Conservation (phyloP, 257 asterid species). For the Nicotiana undulata region DNA sequence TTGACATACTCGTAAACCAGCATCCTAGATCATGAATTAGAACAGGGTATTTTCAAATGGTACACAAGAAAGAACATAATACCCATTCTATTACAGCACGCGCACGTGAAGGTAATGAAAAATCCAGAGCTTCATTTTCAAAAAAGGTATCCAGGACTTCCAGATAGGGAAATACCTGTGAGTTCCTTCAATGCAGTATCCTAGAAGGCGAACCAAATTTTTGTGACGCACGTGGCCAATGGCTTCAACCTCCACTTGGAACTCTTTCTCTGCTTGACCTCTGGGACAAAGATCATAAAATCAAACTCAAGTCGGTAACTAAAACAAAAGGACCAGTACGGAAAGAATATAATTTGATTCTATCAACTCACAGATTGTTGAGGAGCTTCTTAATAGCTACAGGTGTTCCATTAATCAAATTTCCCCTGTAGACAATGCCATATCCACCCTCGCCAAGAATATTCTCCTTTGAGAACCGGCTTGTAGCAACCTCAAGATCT, state of each 20-base stretch:
- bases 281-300: conserved; percentile 23
- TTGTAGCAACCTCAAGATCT: conserved; percentile 81
- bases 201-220: conserved; percentile 90
- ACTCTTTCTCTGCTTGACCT: conserved; percentile 98
- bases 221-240: conserved; percentile 95
- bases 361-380: conserved; percentile 73
- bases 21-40: conserved; percentile 32
- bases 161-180: conserved; percentile 48
- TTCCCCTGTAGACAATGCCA: conserved; percentile 83
- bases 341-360: not conserved
- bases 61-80: not conserved
- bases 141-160: not conserved
- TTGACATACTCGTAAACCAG: conserved; percentile 83
- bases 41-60: not conserved
- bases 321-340: not conserved
- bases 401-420: conserved; percentile 64
- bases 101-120: not conserved
- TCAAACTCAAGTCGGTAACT: not conserved
- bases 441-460: conserved; percentile 96
- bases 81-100: not conserved
- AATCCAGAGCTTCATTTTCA: not conserved
- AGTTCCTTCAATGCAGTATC: conserved; percentile 98
- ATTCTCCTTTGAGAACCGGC: conserved; percentile 76
- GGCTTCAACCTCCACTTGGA: conserved; percentile 93
- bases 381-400: conserved; percentile 95